Evolutionary conservation across 768 basidiomycete species (phyloP), one percentile per base, ranked within the genome.

Genomic region (Leccinum rimulosum): DNA sequence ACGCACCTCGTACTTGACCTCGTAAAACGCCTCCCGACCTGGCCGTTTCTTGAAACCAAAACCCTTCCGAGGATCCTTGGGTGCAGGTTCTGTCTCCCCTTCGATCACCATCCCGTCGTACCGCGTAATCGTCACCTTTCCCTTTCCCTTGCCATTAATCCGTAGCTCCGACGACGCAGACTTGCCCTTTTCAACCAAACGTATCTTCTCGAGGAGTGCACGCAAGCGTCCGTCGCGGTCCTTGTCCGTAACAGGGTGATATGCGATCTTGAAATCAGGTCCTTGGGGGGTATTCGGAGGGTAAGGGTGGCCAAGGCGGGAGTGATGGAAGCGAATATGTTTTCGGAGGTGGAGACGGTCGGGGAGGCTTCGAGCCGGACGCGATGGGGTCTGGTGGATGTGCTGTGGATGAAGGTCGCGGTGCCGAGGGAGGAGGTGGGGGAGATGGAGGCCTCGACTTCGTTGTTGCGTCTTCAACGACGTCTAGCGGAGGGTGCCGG

Each of bases 71-170:
- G 87, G 88, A 74, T 90, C 89, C 33, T 63, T 68, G 12, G 79
- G 71, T 8, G 77, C 70, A 6, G 78, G 66, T 52, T 76, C 76
- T 60, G 61, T 72, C 62, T 76, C 82, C 2, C 74, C 75, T 4
- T 77, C 76, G 51, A 84, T 68, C 7, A 80, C 79, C 61, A 85
- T 80, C 0, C 88, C 88, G 40, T 81, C 81, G 57, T 77, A 83
- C 45, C 88, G 68, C 3, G 74, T 65, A 54, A 88, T 67, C 35
- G 75, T 70, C 69, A 87, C 85, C 68, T 84, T 85, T 3, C 86
- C 86, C 63, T 85, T 86, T 6, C 79, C 81, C 67, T 88, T 89
- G 6, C 84, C 84, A 60, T 79, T 80, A 11, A 88, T 79, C 55
- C 87, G 75, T 31, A 69, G 61, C 49, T 79, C 67, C 47, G 40